Conservation (phyloP, 2,329 filamentous ascomycete species). For the Dothideomycetes sp. region DNA sequence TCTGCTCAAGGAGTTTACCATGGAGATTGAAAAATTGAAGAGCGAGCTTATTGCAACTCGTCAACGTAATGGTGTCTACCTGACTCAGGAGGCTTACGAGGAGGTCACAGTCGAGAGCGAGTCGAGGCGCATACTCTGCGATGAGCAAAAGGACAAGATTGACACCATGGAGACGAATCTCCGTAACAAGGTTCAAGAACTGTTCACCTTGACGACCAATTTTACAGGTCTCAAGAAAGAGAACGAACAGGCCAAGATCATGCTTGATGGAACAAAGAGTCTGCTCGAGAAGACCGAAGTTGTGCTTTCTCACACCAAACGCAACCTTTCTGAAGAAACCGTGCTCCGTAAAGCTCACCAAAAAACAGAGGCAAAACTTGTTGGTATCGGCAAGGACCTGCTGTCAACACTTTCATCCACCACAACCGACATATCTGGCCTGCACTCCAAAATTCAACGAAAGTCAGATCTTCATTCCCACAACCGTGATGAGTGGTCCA, state of each 20-base stretch:
- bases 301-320: conserved; percentile 67
- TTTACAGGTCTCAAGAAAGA: conserved; percentile 87
- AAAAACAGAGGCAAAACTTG: conserved; percentile 70
- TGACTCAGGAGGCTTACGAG: conserved; percentile 81
- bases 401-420: conserved; percentile 70
- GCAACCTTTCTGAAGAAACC: conserved; percentile 69
- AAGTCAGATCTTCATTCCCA: conserved; percentile 73
- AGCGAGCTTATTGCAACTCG: conserved; percentile 86
- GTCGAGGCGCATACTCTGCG: conserved; percentile 78
- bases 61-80: conserved; percentile 89
- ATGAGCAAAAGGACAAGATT: conserved; percentile 87
- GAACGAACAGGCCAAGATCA: conserved; percentile 63
- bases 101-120: conserved; percentile 88
- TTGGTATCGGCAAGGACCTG: conserved; percentile 62
- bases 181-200: conserved; percentile 85
- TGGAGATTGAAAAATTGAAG: conserved; percentile 90
- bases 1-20: conserved; percentile 77
- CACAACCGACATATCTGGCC: conserved; percentile 67
- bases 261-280: conserved; percentile 69
- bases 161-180: conserved; percentile 86
- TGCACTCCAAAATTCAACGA: conserved; percentile 78
- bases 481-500: conserved; percentile 71
- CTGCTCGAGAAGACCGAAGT: conserved; percentile 82
- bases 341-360: conserved; percentile 74
- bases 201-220: conserved; percentile 75